phyloP scores from a whole-genome alignment of 78 protist species.

The Tieghemostelium lacteum region DNA sequence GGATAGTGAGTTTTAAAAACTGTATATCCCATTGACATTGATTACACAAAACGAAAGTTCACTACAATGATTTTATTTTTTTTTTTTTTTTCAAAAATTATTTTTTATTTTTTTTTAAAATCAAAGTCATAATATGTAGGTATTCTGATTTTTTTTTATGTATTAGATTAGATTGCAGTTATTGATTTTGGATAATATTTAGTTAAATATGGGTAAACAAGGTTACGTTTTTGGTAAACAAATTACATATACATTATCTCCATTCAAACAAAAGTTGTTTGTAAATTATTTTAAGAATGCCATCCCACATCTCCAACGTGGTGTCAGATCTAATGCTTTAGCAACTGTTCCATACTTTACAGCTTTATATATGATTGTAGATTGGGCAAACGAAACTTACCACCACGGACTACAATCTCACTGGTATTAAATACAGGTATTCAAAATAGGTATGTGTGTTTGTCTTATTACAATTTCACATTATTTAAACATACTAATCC shows the following conservation, averaged over 20 bases:
- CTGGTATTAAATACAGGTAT: constrained; percentile 51
- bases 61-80: no score
- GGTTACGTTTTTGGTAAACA: constrained; percentile 68
- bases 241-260: constrained; percentile 64
- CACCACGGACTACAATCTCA: constrained; percentile 26
- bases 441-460: neutral
- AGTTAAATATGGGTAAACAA: constrained; percentile 40
- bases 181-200: no score
- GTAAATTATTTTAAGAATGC: constrained; percentile 72
- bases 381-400: constrained; percentile 58
- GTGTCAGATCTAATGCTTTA: constrained; percentile 18
- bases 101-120: neutral
- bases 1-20: no score
- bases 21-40: no score
- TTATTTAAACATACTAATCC: no score
- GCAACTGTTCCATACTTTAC: constrained; percentile 59
- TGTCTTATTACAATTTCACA: no score
- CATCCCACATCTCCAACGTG: constrained; percentile 58
- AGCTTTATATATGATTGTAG: constrained; percentile 48
- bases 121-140: neutral
- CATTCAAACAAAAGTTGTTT: constrained; percentile 73
- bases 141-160: neutral
- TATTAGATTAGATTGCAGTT: no score
- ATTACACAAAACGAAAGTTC: no score
- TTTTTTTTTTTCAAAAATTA: neutral